Base-by-base conservation (phyloP, 305 asterid species). In the Fraxinus ornus region DNA sequence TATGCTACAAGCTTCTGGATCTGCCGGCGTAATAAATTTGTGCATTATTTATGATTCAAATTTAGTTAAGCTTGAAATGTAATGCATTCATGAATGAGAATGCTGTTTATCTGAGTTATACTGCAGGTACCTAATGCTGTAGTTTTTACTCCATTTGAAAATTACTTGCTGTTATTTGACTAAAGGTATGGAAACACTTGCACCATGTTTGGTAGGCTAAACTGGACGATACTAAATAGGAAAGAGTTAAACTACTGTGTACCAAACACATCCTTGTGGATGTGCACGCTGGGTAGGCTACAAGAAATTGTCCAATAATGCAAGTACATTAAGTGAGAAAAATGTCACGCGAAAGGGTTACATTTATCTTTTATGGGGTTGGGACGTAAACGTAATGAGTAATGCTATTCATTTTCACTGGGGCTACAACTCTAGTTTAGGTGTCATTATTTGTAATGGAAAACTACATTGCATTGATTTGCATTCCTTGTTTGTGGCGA, bases 1-100 rank as follows among this genome's bases (percentile, higher is more conserved):
- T 49, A 13, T 6, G 49, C 73, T 33, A 28, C 73, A 76, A n/a
- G 33, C 72, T 55, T 81, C 78, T 26, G 60, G 66, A 78, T 32
- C 64, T 17, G 60, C 72, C 26, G 44, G 3, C 80, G 83, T 75
- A 84, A 84, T 85, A 89, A 79, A 73, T 70, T 76, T 57, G 80
- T 76, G 33, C 39, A 66, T 57, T 74, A 7, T 78, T 70, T 64
- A 39, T 73, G 70, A 13, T 83, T 55, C 44, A 28, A 39, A 70
- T 28, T 77, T 71, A 22, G 71, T 70, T 70, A 9, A 1, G 32
- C 44, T 52, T 33, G n/a, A 74, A n/a, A n/a, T 24, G 80, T 4
- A 72, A n/a, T 73, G 70, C 70, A 32, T 32, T 77, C 79, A 47
- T 64, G 33, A 28, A 71, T 30, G 17, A 74, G 71, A 28, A 28